Conservation (phyloP, 306 rosid genomes). For the Prunus mongolica region DNA sequence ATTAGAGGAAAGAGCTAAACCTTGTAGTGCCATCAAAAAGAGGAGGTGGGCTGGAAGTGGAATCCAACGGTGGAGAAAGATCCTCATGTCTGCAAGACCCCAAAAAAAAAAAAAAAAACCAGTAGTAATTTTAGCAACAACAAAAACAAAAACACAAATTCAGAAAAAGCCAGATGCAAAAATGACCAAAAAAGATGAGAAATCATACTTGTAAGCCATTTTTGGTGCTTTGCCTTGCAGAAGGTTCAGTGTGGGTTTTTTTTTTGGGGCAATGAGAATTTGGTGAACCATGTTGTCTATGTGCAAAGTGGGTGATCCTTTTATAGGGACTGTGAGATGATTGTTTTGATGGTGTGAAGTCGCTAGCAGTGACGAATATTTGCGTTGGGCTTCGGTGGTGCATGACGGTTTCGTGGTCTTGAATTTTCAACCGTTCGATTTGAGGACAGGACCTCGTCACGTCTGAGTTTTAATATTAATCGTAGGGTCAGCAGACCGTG, state of each 20-base stretch:
- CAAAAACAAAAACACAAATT: background rate
- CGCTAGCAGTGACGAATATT: background rate
- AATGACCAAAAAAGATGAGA: background rate
- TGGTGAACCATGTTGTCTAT: background rate
- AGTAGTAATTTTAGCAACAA: background rate
- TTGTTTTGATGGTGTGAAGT: background rate
- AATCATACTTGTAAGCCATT: constrained; percentile 44
- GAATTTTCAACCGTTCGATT: background rate
- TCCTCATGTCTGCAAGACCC: constrained; percentile 27
- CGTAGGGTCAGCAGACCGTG: background rate
- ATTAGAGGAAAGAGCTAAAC: constrained; percentile 21
- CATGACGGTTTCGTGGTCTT: background rate
- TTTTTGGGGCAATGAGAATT: background rate
- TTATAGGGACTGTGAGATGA: background rate
- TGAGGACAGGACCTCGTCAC: background rate
- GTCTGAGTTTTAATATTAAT: background rate
- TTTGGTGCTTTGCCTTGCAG: background rate
- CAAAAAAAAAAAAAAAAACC: background rate
- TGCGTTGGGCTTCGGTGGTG: background rate
- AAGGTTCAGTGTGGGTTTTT: background rate
- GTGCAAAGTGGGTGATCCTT: background rate
- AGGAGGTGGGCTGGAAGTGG: constrained; percentile 61
- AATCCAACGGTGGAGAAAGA: constrained; percentile 47
- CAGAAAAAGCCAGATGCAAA: background rate
- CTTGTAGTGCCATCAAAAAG: constrained; percentile 86